Base-by-base conservation (phyloP, 345 rosid species). In the Rhizophora mangle region DNA sequence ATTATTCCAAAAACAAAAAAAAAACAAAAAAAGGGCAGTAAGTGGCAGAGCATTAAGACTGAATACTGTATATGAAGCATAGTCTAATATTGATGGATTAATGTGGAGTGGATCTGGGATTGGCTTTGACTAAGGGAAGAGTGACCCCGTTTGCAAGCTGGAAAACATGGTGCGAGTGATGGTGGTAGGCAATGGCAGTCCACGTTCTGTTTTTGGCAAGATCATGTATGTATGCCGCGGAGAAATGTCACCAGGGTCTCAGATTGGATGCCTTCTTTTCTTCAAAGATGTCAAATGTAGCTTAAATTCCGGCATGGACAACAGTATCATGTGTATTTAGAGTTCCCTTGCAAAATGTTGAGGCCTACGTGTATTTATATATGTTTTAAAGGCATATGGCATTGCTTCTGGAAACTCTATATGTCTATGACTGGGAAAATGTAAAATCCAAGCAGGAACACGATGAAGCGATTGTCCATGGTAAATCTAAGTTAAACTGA, bases 191-290 rank as follows among this genome's bases (percentile, higher is more conserved):
- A 39, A 43, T 43, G 49, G 49, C 1, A 10, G 46, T 39, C 46
- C 3, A 2, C 46, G 46, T 66, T 71, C 5, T 63, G 65, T 70
- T 55, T 73, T 71, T 58, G 68, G 65, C 68, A 71, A 70, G 59
- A 69, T 52, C 65, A 4, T 77, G 81, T 84, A 72, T 66, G 67
- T 73, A 80, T 62, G 62, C 26, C 74, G 49, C 32, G 68, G 49
- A 62, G 60, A 59, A 70, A 63, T 56, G 13, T 67, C 73, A 64
- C 7, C 34, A 47, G 72, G 75, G 30, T 36, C 36, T 2, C 39
- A 32, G 51, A 67, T 62, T 64, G 73, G 60, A 56, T 62, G 73
- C 70, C 39, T 67, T 30, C 61, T 32, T 47, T 43, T 43, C 18
- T 15, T 43, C 4, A 11, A 43, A 18, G 16, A 43, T 43, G 6